These are phyloP conservation scores for Marsdenia floribunda DNA, from an alignment of 257 asterid genomes.

Conservation along the genomic window DNA sequence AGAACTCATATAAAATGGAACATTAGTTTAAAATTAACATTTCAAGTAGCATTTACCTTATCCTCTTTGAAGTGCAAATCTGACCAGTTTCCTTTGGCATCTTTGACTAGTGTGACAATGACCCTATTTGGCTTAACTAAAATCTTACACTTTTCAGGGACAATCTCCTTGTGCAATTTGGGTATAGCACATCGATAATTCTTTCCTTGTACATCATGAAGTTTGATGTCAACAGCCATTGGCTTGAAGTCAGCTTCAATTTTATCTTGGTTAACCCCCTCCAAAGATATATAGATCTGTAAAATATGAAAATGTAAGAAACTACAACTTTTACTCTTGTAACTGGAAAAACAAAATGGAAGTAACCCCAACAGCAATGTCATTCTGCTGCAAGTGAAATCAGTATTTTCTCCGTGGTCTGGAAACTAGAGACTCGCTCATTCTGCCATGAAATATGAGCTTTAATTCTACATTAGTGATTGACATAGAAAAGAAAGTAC, in stretches of 20 bases:
- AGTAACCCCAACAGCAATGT: neutral
- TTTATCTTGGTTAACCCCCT: conserved; percentile 78
- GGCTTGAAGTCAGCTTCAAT: conserved; percentile 63
- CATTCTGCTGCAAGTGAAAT: neutral
- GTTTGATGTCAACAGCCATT: conserved; percentile 59
- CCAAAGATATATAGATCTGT: conserved; percentile 75
- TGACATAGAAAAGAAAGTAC: neutral
- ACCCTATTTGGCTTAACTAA: conserved; percentile 73
- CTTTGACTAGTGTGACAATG: conserved; percentile 55
- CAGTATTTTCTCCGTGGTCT: neutral
- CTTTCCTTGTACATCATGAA: conserved; percentile 75
- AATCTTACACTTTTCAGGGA: conserved; percentile 73
- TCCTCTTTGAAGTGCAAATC: conserved; percentile 90
- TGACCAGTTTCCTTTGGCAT: conserved; percentile 72
- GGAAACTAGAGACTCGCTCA: neutral
- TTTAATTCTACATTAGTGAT: neutral
- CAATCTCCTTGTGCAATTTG: conserved; percentile 66
- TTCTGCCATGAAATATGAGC: neutral
- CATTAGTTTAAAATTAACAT: conserved; percentile 36
- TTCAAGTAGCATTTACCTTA: conserved; percentile 39
- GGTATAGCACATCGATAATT: conserved; percentile 79
- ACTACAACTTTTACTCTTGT: neutral
- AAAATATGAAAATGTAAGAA: neutral
- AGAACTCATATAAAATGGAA: neutral
- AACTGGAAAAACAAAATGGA: neutral